These are phyloP conservation scores for Casuarina glauca DNA, from an alignment of 306 rosid species.

Conservation along the genomic window DNA sequence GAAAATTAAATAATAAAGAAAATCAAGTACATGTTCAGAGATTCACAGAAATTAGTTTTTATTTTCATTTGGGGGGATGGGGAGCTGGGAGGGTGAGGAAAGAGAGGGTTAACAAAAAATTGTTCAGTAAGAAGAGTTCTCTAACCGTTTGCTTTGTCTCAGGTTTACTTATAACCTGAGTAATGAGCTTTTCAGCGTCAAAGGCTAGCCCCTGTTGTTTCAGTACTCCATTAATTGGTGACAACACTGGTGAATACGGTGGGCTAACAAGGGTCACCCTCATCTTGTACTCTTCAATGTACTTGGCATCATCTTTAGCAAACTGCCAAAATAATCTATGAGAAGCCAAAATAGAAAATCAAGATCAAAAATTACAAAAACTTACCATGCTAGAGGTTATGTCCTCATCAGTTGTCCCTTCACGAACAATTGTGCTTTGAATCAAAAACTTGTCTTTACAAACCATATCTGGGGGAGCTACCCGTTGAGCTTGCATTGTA, in stretches of 20 bases:
- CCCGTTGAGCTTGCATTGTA: slow-evolving; percentile 78
- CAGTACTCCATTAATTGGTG: slow-evolving; percentile 54
- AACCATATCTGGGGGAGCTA: slow-evolving; percentile 57
- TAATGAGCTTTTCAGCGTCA: slow-evolving; percentile 21
- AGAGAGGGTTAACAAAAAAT: slow-evolving; percentile 7
- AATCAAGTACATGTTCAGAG: slow-evolving; percentile 8
- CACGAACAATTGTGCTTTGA: slow-evolving; percentile 70
- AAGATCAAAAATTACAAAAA: slow-evolving; percentile 30
- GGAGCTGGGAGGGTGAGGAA: too few relatives aligned
- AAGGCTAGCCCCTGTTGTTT: slow-evolving; percentile 48
- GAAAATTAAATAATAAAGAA: slow-evolving; percentile 18
- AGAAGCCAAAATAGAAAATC: slow-evolving; percentile 21
- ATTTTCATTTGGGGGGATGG: background rate
- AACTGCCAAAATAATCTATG: slow-evolving; percentile 52
- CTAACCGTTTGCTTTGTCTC: slow-evolving; percentile 53
- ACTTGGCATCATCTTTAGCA: slow-evolving; percentile 54
- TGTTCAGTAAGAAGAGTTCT: slow-evolving; percentile 26
- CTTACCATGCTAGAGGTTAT: slow-evolving; percentile 76
- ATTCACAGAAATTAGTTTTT: slow-evolving; percentile 1
- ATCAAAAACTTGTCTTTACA: slow-evolving; percentile 92
- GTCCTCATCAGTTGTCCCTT: slow-evolving; percentile 57
- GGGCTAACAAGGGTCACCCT: slow-evolving; percentile 66
- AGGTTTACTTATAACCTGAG: slow-evolving; percentile 34
- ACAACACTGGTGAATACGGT: slow-evolving; percentile 53
- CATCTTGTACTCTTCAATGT: slow-evolving; percentile 78